phyloP scores from a whole-genome alignment of 768 basidiomycete species.

The Mycena albidolilacea region DNA sequence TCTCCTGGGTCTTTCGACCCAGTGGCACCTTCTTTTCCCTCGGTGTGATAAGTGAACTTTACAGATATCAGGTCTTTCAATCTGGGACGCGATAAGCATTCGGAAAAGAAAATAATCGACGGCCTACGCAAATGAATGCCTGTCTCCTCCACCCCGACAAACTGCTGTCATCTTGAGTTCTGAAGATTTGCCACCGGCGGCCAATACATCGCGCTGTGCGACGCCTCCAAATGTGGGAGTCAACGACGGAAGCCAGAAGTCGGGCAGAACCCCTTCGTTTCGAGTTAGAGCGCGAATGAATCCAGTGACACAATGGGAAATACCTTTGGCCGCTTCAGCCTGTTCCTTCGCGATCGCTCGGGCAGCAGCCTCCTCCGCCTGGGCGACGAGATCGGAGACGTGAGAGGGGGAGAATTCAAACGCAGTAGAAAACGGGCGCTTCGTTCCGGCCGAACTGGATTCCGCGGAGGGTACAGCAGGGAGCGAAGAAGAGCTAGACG shows the following conservation, averaged over 20 bases:
- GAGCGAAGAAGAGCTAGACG: slow-evolving; percentile 12
- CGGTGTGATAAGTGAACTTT: slow-evolving; percentile 75
- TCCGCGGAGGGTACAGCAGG: slow-evolving; percentile 25
- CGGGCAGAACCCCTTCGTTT: slow-evolving; percentile 79
- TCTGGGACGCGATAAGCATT: slow-evolving; percentile 55
- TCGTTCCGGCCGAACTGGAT: slow-evolving; percentile 68
- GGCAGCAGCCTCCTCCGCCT: slow-evolving; percentile 92
- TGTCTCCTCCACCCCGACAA: slow-evolving; percentile 85
- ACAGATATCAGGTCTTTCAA: slow-evolving; percentile 88
- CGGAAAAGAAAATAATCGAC: slow-evolving; percentile 11
- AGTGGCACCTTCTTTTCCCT: slow-evolving; percentile 47
- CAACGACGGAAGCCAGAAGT: slow-evolving; percentile 96
- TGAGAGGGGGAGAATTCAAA: slow-evolving; percentile 73
- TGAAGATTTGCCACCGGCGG: slow-evolving; percentile 57
- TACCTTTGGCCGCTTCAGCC: slow-evolving; percentile 80
- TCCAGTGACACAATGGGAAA: too few species aligned
- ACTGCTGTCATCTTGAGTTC: slow-evolving; percentile 91
- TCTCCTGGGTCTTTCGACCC: slow-evolving; percentile 60
- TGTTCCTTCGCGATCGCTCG: slow-evolving; percentile 88
- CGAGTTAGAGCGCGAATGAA: too few species aligned
- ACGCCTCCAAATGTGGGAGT: slow-evolving; percentile 84
- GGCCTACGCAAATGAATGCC: slow-evolving; percentile 84
- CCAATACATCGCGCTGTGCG: slow-evolving; percentile 43
- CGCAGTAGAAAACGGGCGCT: slow-evolving; percentile 81
- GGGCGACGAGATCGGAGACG: slow-evolving; percentile 78